Evolutionary conservation across 805 yeast species (phyloP), one percentile per base, ranked within the genome.

Genomic region (Millerozyma miso): DNA sequence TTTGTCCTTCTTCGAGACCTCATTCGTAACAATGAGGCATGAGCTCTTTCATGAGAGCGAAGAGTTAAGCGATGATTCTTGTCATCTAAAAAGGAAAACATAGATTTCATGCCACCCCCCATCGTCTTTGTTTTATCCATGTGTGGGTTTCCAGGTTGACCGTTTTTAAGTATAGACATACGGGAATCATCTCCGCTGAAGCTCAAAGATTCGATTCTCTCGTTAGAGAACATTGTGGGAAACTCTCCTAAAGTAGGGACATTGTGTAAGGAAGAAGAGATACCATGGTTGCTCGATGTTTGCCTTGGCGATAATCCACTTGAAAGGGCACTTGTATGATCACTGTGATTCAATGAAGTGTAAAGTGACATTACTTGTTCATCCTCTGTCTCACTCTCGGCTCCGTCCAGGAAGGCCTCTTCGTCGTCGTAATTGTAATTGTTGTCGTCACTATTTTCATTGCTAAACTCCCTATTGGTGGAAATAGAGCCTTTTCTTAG

Each of bases 291-390:
- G 44, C 34, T 7, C 20, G 13, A 31, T 2, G 31, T 41, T 23
- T 37, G 47, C 41, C 45, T 37, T 31, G 57, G 56, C 2, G 57
- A 45, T 29, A 53, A 45, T 6, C 10, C 10, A 1, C 54, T 35
- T 13, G 59, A 50, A 2, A 55, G 64, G 5, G 50, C 46, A 8
- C 51, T 49, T 35, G 54, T 46, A 4, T 42, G 35, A 15, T 56
- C 63, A 35, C 60, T 61, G 15, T 65, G 68, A 35, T 67, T 66
- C 54, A 81, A 56, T 0, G 83, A 76, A 0, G 84, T 75, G 52
- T 81, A 81, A 17, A 81, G 58, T 0, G 86, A 80, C 86, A 82
- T 80, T 0, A 81, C 83, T 10, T 79, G 77, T 50, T 82, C 87
- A 56, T 82, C 86, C 53, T 81, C 88, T 43, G 61, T 62, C 45